Evolutionary conservation across 306 rosid species (phyloP).

Genomic region (Quillaja saponaria): DNA sequence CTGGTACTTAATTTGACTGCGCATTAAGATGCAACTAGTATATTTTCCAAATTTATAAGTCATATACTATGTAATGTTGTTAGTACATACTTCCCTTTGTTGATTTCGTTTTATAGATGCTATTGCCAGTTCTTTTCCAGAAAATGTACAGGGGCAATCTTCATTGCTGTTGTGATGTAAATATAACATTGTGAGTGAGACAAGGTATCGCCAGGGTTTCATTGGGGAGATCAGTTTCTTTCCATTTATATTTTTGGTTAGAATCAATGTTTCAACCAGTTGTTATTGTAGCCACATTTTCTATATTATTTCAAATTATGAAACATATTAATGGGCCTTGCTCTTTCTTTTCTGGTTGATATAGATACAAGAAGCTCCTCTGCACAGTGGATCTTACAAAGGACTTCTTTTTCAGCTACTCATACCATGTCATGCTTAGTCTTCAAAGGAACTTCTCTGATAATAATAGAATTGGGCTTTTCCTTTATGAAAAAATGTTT

Average conservation of each 20-base stretch:
- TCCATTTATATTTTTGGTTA: slow-evolving; percentile 33
- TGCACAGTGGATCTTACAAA: slow-evolving; percentile 95
- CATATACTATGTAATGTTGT: slow-evolving; percentile 36
- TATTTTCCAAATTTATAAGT: slow-evolving; percentile 37
- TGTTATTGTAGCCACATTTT: slow-evolving; percentile 29
- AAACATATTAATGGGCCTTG: slow-evolving; percentile 47
- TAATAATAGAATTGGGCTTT: slow-evolving; percentile 47
- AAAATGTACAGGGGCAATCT: slow-evolving; percentile 74
- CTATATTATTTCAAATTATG: not conserved
- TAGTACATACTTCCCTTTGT: slow-evolving; percentile 38
- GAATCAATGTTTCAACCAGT: slow-evolving; percentile 33
- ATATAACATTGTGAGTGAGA: slow-evolving; percentile 75
- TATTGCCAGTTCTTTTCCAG: slow-evolving; percentile 58
- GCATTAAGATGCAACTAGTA: slow-evolving; percentile 34
- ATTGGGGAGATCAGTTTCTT: slow-evolving; percentile 51
- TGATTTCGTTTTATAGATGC: slow-evolving; percentile 46
- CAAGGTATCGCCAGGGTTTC: slow-evolving; percentile 81
- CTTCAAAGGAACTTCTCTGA: slow-evolving; percentile 81
- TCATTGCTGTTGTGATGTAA: slow-evolving; percentile 87
- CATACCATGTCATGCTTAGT: slow-evolving; percentile 87
- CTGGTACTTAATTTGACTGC: slow-evolving; percentile 45
- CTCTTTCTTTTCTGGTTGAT: slow-evolving; percentile 52
- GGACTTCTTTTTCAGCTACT: slow-evolving; percentile 99
- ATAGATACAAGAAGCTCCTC: slow-evolving; percentile 99
- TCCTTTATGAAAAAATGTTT: slow-evolving; percentile 76